Evolutionary conservation across 2,329 filamentous ascomycete species (phyloP).

Genomic region (Fusarium subtropicale): DNA sequence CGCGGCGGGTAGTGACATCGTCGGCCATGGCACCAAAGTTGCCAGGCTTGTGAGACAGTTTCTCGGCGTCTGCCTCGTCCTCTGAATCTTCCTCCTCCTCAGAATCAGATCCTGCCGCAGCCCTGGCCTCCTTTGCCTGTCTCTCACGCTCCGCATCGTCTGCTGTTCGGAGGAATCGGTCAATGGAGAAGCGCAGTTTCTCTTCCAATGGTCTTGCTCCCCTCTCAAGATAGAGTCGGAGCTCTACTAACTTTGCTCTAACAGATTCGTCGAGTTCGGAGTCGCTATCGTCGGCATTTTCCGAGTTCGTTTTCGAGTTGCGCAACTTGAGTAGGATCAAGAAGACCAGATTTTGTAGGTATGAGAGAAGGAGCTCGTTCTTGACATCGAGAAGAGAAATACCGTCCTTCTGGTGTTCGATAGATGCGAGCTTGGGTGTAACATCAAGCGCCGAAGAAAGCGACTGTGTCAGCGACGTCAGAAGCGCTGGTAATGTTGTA

Average conservation of each 20-base stretch:
- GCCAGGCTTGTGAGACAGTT: conserved; percentile 42
- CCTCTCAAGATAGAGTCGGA: conserved; percentile 92
- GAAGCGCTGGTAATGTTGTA: conserved; percentile 61
- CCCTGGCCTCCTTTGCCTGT: conserved; percentile 50
- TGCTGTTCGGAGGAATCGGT: conserved; percentile 90
- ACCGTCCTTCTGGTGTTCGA: conserved; percentile 83
- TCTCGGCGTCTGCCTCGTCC: conserved; percentile 52
- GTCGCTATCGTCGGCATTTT: conserved; percentile 47
- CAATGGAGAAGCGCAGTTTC: conserved; percentile 93
- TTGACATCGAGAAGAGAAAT: conserved; percentile 96
- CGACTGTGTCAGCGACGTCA: conserved; percentile 68
- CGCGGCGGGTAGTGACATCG: conserved; percentile 48
- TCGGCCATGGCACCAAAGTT: conserved; percentile 50
- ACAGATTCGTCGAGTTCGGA: conserved; percentile 71
- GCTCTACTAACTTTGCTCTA: conserved; percentile 87
- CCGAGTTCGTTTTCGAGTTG: conserved; percentile 55
- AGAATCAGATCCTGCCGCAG: conserved; percentile 44
- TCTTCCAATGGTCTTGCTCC: conserved; percentile 91
- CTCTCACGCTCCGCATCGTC: conserved; percentile 73
- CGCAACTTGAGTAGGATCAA: conserved; percentile 85
- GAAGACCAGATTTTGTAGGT: conserved; percentile 93
- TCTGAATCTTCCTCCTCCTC: conserved; percentile 54
- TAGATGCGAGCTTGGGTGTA: conserved; percentile 68
- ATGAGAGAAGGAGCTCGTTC: conserved; percentile 96
- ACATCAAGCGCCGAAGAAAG: conserved; percentile 74